Evolutionary conservation across 768 basidiomycete genomes (phyloP).

Genomic region (Strobilomyces echinocephalus): DNA sequence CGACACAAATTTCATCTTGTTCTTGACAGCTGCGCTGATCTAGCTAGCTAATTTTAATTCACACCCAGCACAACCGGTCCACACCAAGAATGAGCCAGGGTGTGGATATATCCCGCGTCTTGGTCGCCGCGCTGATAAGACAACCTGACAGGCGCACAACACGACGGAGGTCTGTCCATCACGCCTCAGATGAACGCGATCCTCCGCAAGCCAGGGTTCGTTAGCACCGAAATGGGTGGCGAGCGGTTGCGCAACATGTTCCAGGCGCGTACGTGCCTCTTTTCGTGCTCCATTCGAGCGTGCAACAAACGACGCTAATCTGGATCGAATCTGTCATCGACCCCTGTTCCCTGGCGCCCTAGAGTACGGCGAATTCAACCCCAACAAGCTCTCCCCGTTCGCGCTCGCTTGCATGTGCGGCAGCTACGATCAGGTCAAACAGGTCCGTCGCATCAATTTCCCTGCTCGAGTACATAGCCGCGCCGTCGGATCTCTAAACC

Average conservation of each 20-base stretch:
- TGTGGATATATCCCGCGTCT: neutral
- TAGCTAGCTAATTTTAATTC: too few species aligned
- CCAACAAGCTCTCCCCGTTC: constrained; percentile 19
- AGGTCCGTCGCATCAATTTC: constrained; percentile 10
- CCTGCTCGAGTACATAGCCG: too few species aligned
- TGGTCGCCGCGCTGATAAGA: neutral
- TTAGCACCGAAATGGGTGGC: constrained; percentile 20
- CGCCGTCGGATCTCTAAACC: neutral
- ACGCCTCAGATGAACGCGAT: constrained; percentile 27
- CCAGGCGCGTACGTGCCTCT: constrained; percentile 20
- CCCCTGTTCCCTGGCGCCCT: neutral
- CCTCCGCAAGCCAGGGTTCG: constrained; percentile 24
- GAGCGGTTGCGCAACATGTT: constrained; percentile 29
- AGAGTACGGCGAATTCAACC: constrained; percentile 21
- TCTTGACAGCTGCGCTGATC: too few species aligned
- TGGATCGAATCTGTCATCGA: neutral
- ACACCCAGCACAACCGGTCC: neutral
- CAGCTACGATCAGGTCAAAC: constrained; percentile 13
- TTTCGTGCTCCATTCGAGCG: neutral
- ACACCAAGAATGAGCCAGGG: constrained; percentile 8
- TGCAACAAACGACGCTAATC: neutral
- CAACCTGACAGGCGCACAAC: constrained; percentile 2
- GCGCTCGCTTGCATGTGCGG: constrained; percentile 26
- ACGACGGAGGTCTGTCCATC: constrained; percentile 23
- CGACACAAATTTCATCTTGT: too few species aligned